Evolutionary conservation across 495 filamentous ascomycete genomes (phyloP), one percentile per base, ranked within the genome.

Genomic region (Penicillium antarcticum): DNA sequence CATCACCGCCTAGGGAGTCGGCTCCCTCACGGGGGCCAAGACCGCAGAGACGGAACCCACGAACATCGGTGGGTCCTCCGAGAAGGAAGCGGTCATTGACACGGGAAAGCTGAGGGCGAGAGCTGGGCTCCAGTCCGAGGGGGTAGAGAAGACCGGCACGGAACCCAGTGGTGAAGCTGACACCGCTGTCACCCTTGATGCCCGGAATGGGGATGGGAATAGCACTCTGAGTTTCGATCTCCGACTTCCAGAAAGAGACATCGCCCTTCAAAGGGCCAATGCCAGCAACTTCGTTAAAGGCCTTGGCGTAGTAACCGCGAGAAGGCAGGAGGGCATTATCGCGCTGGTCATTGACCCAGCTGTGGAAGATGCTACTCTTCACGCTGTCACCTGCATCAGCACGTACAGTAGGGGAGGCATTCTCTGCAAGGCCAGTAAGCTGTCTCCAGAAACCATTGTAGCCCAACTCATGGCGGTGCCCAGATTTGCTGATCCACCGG

Each of bases 71-170:
- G 0, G 94, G 92, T 0, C 95, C 94, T 39, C 94, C 94, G 34
- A 98, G 89, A 44, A 87, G 81, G 76, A 98, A 97, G 26, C 94
- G 91, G 68, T 98, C 94, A 68, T 92, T 96, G 56, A 96, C 79
- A 21, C 89, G 81, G 43, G 89, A 92, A 3, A 87, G 82, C 29
- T 75, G 76, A 26, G 67, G 82, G 16, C 54, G 76, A 7, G 63
- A 56, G 41, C 72, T 69, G 16, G 76, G 79, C 17, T 75, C 73
- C 23, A 87, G 64, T 9, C 79, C 71, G 29, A 87, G 72, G 39
- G 84, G 84, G 51, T 79, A 83, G 32, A 87, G 67, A n/a, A 87
- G 53, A 8, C 84, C 84, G 2, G 79, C 83, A 43, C 84, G 76
- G 46, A 87, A 71, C 12, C 81, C 78, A 34, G 83, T 80, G 10